Percentiles rank a stretch among this genome's conserved stretches.
These are phyloP conservation scores for Endoconidiophora laricicola DNA, from an alignment of 2,329 filamentous ascomycete species.

Conservation along the genomic window DNA sequence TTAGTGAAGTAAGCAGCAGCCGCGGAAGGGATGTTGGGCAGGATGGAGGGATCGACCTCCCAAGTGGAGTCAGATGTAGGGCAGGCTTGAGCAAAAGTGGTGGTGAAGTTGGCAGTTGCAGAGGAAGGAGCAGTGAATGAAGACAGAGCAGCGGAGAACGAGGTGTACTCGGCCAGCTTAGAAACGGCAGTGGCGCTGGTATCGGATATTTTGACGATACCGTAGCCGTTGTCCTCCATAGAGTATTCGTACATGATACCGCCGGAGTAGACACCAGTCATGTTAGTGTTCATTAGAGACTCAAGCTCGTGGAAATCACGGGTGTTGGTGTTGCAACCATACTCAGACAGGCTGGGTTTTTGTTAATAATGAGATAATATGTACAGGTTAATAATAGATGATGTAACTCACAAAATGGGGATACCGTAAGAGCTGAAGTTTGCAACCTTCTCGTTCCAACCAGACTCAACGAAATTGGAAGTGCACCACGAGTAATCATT, in stretches of 20 bases:
- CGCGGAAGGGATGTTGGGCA: constrained; percentile 34
- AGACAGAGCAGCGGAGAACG: constrained; percentile 31
- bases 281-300: constrained; percentile 64
- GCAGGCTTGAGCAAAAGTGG: constrained; percentile 31
- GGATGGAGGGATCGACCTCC: constrained; percentile 32
- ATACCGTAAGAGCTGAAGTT: constrained; percentile 76
- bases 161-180: constrained; percentile 44
- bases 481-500: constrained; percentile 85
- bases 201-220: constrained; percentile 49
- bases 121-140: constrained; percentile 35
- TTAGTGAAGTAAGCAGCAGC: constrained; percentile 36
- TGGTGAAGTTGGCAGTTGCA: constrained; percentile 30
- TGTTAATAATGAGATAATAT: not conserved
- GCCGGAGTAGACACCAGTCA: constrained; percentile 85
- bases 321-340: constrained; percentile 68
- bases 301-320: constrained; percentile 68
- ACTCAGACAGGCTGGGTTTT: constrained; percentile 57
- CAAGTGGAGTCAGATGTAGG: constrained; percentile 32
- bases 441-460: constrained; percentile 78
- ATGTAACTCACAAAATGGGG: constrained; percentile 50
- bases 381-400: not conserved
- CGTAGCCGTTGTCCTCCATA: constrained; percentile 61
- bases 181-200: constrained; percentile 33
- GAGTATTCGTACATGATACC: constrained; percentile 95
- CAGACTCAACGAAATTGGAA: constrained; percentile 50